phyloP scores from a whole-genome alignment of 257 asterid species.

The Lycium barbarum region DNA sequence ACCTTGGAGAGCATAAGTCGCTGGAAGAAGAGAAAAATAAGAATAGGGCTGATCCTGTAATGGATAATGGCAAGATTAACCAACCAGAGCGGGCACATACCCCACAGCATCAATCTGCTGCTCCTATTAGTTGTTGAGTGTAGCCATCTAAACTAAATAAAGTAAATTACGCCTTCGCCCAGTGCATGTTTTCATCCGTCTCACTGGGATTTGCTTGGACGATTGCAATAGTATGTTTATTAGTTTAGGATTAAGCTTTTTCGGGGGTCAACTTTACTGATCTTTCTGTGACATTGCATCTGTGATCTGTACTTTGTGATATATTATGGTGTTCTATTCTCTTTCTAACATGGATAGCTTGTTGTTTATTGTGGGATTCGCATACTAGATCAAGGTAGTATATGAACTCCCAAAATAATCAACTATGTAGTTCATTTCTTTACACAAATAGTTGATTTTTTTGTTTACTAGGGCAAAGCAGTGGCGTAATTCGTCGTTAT shows the following conservation, averaged over 20 bases:
- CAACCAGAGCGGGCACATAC: constrained; percentile 46
- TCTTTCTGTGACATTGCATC: not conserved
- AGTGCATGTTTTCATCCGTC: not conserved
- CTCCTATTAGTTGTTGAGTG: constrained; percentile 72
- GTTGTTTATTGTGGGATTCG: not conserved
- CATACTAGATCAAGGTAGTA: not conserved
- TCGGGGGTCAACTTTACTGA: not conserved
- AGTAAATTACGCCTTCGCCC: constrained; percentile 16
- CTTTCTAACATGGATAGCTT: not conserved
- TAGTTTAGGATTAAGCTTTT: not conserved
- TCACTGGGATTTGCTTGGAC: not conserved
- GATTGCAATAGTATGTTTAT: not conserved
- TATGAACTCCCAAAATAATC: no score
- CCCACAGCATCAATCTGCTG: constrained; percentile 64
- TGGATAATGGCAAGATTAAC: constrained; percentile 54
- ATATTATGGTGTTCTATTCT: not conserved
- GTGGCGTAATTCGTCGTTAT: no score
- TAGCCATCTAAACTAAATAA: constrained; percentile 21
- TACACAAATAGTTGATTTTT: no score
- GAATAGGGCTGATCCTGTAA: constrained; percentile 38
- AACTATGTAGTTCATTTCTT: no score
- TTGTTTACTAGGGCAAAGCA: no score
- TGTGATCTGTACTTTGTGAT: not conserved
- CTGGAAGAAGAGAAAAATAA: constrained; percentile 47
- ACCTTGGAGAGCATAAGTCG: constrained; percentile 34